Conservation (phyloP, 768 basidiomycete species). For the Myochromella boudieri region DNA sequence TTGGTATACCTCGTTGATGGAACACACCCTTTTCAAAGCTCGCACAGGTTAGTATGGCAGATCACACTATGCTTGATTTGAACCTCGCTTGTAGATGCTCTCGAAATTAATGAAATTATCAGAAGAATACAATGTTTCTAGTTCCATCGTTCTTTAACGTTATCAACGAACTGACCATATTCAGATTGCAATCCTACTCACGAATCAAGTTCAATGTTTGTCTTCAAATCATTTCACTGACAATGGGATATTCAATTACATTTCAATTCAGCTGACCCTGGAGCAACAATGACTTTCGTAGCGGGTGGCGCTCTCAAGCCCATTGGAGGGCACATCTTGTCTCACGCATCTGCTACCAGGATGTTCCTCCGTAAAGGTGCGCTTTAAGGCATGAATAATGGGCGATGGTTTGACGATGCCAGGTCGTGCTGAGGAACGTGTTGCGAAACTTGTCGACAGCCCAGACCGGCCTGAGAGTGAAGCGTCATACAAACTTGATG, state of each 20-base stretch:
- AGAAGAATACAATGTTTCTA: constrained; percentile 83
- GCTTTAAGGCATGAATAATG: constrained; percentile 9
- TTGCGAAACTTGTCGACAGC: constrained; percentile 88
- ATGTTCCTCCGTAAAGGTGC: constrained; percentile 86
- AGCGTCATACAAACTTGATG: constrained; percentile 88
- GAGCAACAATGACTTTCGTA: constrained; percentile 93
- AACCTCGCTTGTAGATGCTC: constrained; percentile 60
- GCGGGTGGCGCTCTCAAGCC: constrained; percentile 92
- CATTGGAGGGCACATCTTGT: constrained; percentile 86
- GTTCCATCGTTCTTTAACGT: constrained; percentile 1
- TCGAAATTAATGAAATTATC: constrained; percentile 88
- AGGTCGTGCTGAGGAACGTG: constrained; percentile 87
- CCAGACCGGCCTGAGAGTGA: constrained; percentile 89
- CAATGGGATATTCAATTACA: background rate
- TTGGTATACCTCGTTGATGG: too few species aligned
- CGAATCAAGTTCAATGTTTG: constrained; percentile 90
- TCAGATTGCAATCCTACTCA: constrained; percentile 83
- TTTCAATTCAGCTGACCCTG: constrained; percentile 72
- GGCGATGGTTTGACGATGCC: background rate
- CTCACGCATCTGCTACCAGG: constrained; percentile 85
- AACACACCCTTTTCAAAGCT: constrained; percentile 60
- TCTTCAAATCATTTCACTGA: constrained; percentile 1
- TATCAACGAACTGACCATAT: constrained; percentile 12
- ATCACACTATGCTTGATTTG: background rate
- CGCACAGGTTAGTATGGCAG: constrained; percentile 58